Evolutionary conservation across 768 basidiomycete genomes (phyloP), one percentile per base, ranked within the genome.

Genomic region (Royoungia palumana): DNA sequence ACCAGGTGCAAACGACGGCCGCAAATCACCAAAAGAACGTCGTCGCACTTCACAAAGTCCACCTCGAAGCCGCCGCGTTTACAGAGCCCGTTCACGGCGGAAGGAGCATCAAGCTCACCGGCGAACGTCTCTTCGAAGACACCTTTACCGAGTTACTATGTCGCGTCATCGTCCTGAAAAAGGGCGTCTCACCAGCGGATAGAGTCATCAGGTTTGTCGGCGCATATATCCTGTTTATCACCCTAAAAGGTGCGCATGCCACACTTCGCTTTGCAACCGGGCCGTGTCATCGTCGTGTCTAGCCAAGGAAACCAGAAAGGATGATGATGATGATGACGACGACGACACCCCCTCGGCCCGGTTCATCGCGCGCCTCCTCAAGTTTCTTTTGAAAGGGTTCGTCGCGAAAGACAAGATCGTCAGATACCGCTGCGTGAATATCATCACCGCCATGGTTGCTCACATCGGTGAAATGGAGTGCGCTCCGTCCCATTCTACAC

Each of bases 21-120:
- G 82, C 88, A 9, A 93, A 90, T 64, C 94, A 97, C 67, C 83
- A 85, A 53, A 96, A 96, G 75, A 95, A 96, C 69, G 73, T 85
- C 43, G 84, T 91, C 35, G 81, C 83, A 0, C 77, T 96, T 4
- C 75, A 89, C 73, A 91, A 91, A 65, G 68, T 94, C 35, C 91
- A 94, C 48, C 47, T 69, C 5, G 76, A 86, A 45, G 85, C 84
- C 10, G 81, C 84, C 1, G 58, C 70, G 13, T 70, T 75, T 55
- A 79, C 72, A 3, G 75, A 84, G 51, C 47, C 71, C 3, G 61
- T 78, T n/a, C 70, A 73, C 28, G 74, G 77, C 43, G 80, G 80
- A 9, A 70, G 65, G 38, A 72, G 68, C 46, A 58, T 72, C 48
- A 85, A 80, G 58, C 75, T 88, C 16, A 73, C 75, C 1, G 95